Percentiles rank a stretch among this genome's conserved stretches.
phyloP scores from a whole-genome alignment of 495 filamentous ascomycete genomes.

The Aspergillus baeticus region DNA sequence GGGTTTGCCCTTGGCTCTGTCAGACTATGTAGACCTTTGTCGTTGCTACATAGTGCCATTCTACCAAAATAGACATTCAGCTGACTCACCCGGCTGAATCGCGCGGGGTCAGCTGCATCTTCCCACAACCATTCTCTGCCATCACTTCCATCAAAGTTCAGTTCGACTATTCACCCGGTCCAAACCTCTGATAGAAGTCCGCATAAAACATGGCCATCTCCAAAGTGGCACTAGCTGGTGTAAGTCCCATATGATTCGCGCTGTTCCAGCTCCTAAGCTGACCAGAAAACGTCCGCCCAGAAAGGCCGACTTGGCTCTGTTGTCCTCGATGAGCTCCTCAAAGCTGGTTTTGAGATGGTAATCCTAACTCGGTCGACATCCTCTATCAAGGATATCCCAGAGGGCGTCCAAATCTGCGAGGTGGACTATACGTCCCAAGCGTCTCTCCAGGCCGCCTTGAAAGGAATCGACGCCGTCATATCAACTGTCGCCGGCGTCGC shows the following conservation, averaged over 20 bases:
- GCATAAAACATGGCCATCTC: background rate
- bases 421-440: conserved; percentile 5
- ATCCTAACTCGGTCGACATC: conserved; percentile 1
- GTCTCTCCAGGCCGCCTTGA: background rate
- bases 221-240: background rate
- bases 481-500: background rate
- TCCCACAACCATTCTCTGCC: too few relatives aligned
- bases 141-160: too few relatives aligned
- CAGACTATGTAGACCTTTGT: too few relatives aligned
- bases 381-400: background rate
- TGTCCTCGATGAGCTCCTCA: background rate
- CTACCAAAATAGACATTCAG: too few relatives aligned
- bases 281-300: background rate
- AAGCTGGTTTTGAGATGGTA: background rate
- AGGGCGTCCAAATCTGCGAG: background rate
- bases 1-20: too few relatives aligned
- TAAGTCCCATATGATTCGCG: background rate
- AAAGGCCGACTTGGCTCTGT: background rate
- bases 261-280: background rate
- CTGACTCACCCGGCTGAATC: too few relatives aligned
- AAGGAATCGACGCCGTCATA: background rate
- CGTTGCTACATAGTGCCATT: too few relatives aligned
- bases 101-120: too few relatives aligned
- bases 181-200: too few relatives aligned
- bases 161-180: too few relatives aligned